Base-by-base conservation (phyloP, 495 filamentous ascomycete species). In the Neurospora sp. region DNA sequence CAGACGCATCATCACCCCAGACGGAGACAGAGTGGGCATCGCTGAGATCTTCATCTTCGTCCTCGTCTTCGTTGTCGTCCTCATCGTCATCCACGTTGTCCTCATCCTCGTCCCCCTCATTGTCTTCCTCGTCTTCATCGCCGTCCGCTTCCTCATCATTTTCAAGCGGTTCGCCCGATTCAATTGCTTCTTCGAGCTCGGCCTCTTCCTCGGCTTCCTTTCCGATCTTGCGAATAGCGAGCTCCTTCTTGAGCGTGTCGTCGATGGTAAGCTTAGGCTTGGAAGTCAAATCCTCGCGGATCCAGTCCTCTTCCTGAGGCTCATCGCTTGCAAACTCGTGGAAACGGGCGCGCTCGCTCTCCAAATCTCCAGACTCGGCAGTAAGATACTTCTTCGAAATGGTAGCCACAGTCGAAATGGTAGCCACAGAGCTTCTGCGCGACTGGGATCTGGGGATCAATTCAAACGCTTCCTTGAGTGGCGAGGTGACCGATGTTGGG, bases 131-230 rank as follows among this genome's bases (percentile, higher is more conserved):
- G 16, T 82, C 81, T 9, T 84, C 81, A 20, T 83, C 78, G 14
- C 81, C 78, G 12, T 82, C 82, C 4, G 83, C 83, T 3, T 84
- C 83, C 6, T 85, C 85, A 20, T 84, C 87, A 16, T 86, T 85
- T 22, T 87, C 87, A 18, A 88, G 83, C 16, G 87, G 86, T 37
- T 87, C 85, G 20, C 89, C 86, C 16, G 89, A 87, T 3, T 90
- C 88, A 20, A 89, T 87, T 39, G 89, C 88, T 5, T 92, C 90
- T 39, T 93, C 91, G 39, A 92, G 87, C 14, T 91, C 79, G 22
- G 89, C 93, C 80, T 97, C 94, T 77, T 94, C 90, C 78, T 97
- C 95, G 9, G 89, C 96, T 81, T 99, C 96, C 82, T 96, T 92
- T 70, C 89, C 95, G 35, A 98, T 81, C 77, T 90, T 90, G 68